These are phyloP conservation scores for Tanozyma kutaoensis DNA, from an alignment of 805 yeast species.

Conservation along the genomic window DNA sequence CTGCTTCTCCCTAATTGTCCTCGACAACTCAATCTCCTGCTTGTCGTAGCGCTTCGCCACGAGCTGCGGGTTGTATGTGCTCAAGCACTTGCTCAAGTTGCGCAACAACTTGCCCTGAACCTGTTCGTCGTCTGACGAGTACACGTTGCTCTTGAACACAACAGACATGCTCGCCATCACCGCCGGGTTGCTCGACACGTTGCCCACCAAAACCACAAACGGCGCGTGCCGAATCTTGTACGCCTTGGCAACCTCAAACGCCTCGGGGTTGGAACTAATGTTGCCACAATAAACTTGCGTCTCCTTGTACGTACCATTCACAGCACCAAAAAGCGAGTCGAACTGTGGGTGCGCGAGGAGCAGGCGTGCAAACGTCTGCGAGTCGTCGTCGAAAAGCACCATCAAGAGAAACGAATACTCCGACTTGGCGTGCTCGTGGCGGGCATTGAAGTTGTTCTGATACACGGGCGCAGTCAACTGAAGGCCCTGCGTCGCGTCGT, in stretches of 20 bases:
- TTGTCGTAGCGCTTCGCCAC: slow-evolving; percentile 22
- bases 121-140: slow-evolving; percentile 1
- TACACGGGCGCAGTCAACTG: not conserved
- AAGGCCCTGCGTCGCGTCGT: slow-evolving; percentile 1
- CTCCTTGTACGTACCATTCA: slow-evolving; percentile 14
- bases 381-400: slow-evolving; percentile 14
- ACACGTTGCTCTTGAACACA: slow-evolving; percentile 18
- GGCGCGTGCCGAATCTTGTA: slow-evolving; percentile 19
- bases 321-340: slow-evolving; percentile 7
- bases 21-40: slow-evolving; percentile 25
- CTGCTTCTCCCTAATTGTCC: slow-evolving; percentile 26
- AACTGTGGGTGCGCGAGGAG: slow-evolving; percentile 8
- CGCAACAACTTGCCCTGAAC: not conserved
- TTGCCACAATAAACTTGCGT: slow-evolving; percentile 16
- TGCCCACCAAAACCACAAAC: slow-evolving; percentile 23
- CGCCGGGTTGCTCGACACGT: slow-evolving; percentile 20
- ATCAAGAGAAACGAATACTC: slow-evolving; percentile 20
- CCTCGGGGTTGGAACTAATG: slow-evolving; percentile 20
- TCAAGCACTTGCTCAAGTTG: slow-evolving; percentile 12
- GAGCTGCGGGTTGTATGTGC: slow-evolving; percentile 24
- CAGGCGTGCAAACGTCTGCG: slow-evolving; percentile 6
- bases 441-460: slow-evolving; percentile 17
- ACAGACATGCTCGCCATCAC: slow-evolving; percentile 26
- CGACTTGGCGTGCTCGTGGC: slow-evolving; percentile 14
- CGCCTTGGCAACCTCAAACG: slow-evolving; percentile 20